These are phyloP conservation scores for Pleochaeta shiraiana DNA, from an alignment of 2,329 filamentous ascomycete genomes.

Conservation along the genomic window DNA sequence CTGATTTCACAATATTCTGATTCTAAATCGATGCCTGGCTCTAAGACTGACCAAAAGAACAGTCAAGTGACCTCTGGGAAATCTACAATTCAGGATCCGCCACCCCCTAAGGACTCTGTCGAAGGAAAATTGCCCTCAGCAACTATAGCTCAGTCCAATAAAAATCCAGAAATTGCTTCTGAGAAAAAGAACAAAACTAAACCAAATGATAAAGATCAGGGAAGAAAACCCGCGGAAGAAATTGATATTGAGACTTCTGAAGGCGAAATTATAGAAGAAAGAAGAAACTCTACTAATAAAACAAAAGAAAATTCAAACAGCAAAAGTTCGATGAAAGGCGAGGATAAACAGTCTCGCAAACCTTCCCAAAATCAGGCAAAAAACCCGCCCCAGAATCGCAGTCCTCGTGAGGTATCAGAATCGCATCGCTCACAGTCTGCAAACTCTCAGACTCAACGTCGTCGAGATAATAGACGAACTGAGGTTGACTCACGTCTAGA, in stretches of 20 bases:
- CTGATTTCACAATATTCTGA: conserved; percentile 15
- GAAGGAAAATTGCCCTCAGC: no score
- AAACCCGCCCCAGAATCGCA: not conserved
- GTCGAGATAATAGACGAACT: conserved; percentile 11
- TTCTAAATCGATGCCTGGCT: conserved; percentile 7
- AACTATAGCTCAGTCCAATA: conserved; percentile 7
- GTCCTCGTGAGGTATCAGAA: not conserved
- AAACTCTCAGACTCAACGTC: conserved; percentile 7
- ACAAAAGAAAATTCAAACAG: not conserved
- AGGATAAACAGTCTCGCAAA: not conserved
- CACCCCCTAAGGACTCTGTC: conserved; percentile 4
- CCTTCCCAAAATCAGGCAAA: not conserved
- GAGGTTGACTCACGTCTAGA: conserved; percentile 10
- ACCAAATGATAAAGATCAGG: conserved; percentile 5
- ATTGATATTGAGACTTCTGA: conserved; percentile 13
- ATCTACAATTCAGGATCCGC: conserved; percentile 4
- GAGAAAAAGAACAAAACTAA: conserved; percentile 8
- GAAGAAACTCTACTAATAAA: conserved; percentile 6
- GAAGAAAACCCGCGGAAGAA: conserved; percentile 7
- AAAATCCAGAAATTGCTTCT: conserved; percentile 10
- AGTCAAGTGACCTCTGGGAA: not conserved
- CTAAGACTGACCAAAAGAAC: conserved; percentile 7
- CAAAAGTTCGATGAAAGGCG: not conserved
- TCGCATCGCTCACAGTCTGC: conserved; percentile 8
- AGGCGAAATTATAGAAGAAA: conserved; percentile 18